Base-by-base conservation (phyloP, 2,329 filamentous ascomycete genomes). In the Epichloe hybrida region DNA sequence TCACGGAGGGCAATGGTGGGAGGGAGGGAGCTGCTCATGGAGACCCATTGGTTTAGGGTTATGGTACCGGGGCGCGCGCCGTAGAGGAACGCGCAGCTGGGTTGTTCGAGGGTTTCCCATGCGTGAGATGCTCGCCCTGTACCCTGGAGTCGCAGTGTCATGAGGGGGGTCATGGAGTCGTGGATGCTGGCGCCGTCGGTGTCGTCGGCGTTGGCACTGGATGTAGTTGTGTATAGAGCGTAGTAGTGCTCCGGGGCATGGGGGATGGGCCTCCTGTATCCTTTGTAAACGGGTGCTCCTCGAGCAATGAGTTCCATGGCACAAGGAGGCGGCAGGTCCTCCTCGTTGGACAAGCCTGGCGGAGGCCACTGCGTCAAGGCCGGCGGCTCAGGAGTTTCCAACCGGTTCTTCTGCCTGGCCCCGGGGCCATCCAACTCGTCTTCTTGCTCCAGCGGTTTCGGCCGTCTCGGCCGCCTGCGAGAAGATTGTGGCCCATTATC, bases 61-160 rank as follows among this genome's bases (percentile, higher is more conserved):
- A 85, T 77, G 1, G 84, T 88, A 5, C 85, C 85, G 0, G 83
- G 79, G 21, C 77, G 72, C 47, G 71, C 69, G 12, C 85, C 85
- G 63, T 80, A 84, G 56, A 75, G 77, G 61, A 84, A 86, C 0
- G 80, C 74, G 64, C 81, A 80, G 61, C 82, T 86, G 4, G 85
- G 85, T 59, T 88, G 83, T 61, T 89, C 85, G 27, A 88, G 70
- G 1, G 84, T 83, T 54, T 84, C 77, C 84, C 81, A 88, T 2
- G 81, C 83, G 53, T 70, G 63, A 3, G 63, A 61, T 43, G 76
- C 69, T 15, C 66, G 59, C 4, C 67, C 69, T 0, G 63, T 58
- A 3, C 72, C 70, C 51, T 72, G 67, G 13, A 75, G 66, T 27
- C 72, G 68, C 60, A 80, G 63, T 2, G 75, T 79, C 71, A 78